Evolutionary conservation across 305 asterid genomes (phyloP), one percentile per base, ranked within the genome.

Genomic region (Fraxinus sp.): DNA sequence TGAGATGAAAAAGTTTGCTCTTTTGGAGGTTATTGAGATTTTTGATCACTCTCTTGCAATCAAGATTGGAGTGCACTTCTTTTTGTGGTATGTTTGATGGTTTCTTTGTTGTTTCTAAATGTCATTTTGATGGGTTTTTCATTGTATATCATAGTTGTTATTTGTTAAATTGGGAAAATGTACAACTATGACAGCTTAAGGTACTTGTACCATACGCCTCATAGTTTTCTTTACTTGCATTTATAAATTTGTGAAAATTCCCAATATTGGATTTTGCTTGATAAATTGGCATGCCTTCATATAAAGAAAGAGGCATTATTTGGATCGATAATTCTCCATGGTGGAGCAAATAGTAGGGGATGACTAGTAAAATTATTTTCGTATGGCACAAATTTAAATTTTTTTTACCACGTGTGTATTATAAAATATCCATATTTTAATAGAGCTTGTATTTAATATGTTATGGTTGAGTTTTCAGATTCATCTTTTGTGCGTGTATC

Each of bases 1-100:
- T 55, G 98, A 96, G 90, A 84, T 96, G 91, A 91, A 97, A 55
- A 96, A 94, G 86, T 86, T 94, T 37, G 93, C 98, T 22, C 88
- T 94, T 32, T 79, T 89, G 86, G 98, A 96, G 88, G 97, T 92
- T 57, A 3, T 91, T 81, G 88, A 82, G 81, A 87, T 92, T 77
- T 96, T 88, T 80, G 98, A 96, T 89, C 98, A 96, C 85, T 16
- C 64, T 52, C 64, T 52, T 52, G 64, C 64, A 16, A 52, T 52
- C 64, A 52, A 52, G 64, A 52, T 52, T n/a, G 64, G 64, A 16
- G 64, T 52, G 22, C 64, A 52, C 64, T 52, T 52, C 64, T 52
- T 52, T 16, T 52, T 52, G 64, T 52, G 64, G 64, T 52, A 52
- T 52, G 64, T 52, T 52, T n/a, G 64, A 14, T 52, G 62, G 62